Evolutionary conservation across 495 filamentous ascomycete genomes (phyloP).

Genomic region (Daldinia childiae): DNA sequence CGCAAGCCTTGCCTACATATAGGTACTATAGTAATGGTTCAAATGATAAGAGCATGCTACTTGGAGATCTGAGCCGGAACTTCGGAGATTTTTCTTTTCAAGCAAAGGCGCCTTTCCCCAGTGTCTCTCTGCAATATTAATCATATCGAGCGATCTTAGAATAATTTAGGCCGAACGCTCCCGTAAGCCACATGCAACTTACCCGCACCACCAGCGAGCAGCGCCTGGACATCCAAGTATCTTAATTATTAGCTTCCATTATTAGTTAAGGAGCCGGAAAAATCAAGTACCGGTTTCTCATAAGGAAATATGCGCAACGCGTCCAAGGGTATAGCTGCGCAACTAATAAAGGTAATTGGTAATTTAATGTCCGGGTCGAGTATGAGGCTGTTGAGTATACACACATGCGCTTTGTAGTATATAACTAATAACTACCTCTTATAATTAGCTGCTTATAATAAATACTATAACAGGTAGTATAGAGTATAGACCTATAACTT

Average conservation of each 20-base stretch:
- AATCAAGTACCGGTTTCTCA: slow-evolving; percentile 3
- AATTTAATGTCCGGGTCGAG: slow-evolving; percentile 3
- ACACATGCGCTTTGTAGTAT: no score
- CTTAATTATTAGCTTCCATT: no score
- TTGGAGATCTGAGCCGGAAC: slow-evolving; percentile 36
- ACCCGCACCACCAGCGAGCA: slow-evolving; percentile 3
- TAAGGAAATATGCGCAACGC: neutral
- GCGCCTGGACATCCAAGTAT: neutral
- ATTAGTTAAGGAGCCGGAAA: slow-evolving; percentile 30
- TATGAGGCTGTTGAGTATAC: neutral
- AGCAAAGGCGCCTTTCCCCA: slow-evolving; percentile 29
- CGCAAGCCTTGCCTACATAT: slow-evolving; percentile 26
- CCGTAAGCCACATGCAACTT: slow-evolving; percentile 26
- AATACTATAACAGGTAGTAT: no score
- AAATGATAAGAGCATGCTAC: slow-evolving; percentile 34
- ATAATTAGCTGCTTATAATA: no score
- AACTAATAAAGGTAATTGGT: neutral
- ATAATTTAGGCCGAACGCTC: slow-evolving; percentile 33
- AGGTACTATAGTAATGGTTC: slow-evolving; percentile 21
- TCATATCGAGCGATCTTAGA: slow-evolving; percentile 21
- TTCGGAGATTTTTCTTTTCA: slow-evolving; percentile 40
- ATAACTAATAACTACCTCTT: no score
- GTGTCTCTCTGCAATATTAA: slow-evolving; percentile 13
- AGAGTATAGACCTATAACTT: neutral
- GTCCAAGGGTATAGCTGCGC: neutral